Conservation (phyloP, 2,329 filamentous ascomycete species). For the Dactylellina haptotyla region DNA sequence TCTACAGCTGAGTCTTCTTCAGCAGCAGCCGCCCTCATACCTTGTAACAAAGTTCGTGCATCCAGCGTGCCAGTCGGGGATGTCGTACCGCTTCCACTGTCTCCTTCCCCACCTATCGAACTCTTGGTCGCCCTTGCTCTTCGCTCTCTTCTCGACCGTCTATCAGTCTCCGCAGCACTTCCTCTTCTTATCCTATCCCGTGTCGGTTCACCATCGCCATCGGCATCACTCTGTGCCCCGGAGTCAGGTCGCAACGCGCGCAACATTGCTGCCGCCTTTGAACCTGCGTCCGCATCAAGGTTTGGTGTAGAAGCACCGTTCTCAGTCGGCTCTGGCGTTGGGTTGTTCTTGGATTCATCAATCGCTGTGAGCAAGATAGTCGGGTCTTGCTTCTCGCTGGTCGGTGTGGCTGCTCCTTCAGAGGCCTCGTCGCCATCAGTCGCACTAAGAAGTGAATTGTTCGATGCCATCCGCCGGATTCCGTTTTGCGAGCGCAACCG, state of each 20-base stretch:
- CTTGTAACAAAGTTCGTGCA: constrained; percentile 46
- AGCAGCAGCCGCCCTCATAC: constrained; percentile 43
- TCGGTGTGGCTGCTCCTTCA: constrained; percentile 36
- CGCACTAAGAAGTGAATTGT: constrained; percentile 51
- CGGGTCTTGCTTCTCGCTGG: constrained; percentile 33
- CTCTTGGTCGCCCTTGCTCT: constrained; percentile 36
- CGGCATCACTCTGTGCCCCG: constrained; percentile 20
- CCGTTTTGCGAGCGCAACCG: constrained; percentile 66
- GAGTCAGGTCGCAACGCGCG: constrained; percentile 39
- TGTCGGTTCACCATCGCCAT: constrained; percentile 45
- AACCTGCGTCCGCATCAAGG: constrained; percentile 26
- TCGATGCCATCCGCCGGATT: constrained; percentile 48
- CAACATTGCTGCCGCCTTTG: constrained; percentile 47
- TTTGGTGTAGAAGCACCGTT: constrained; percentile 1
- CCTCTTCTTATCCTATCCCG: constrained; percentile 22
- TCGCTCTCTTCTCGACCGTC: constrained; percentile 43
- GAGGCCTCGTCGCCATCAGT: constrained; percentile 44
- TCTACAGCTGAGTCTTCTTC: constrained; percentile 55
- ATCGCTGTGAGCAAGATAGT: constrained; percentile 23
- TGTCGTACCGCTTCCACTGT: constrained; percentile 26
- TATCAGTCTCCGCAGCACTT: constrained; percentile 47
- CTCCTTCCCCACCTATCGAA: constrained; percentile 8
- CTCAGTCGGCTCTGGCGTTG: constrained; percentile 3
- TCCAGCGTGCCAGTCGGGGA: constrained; percentile 46
- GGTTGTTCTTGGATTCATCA: constrained; percentile 21